These are phyloP conservation scores for Penicillium daleae DNA, from an alignment of 495 filamentous ascomycete genomes.

Conservation along the genomic window DNA sequence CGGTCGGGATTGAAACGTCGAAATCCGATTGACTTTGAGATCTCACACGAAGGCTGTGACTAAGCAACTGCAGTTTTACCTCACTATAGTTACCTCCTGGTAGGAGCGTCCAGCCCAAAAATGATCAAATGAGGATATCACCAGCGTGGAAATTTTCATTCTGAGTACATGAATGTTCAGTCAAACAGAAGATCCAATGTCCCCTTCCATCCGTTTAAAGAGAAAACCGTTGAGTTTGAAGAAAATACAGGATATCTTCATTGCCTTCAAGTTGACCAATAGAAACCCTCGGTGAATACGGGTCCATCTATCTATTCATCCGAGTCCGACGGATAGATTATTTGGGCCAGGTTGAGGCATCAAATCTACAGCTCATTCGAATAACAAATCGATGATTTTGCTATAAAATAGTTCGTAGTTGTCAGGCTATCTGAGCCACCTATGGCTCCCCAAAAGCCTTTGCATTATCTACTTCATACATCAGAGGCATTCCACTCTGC, in stretches of 20 bases:
- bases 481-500: background rate
- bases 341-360: background rate
- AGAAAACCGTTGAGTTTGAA: background rate
- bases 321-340: background rate
- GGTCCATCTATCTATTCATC: background rate
- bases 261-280: background rate
- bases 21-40: slow-evolving; percentile 15
- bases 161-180: background rate
- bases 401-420: too few species aligned
- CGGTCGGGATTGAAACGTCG: slow-evolving; percentile 13
- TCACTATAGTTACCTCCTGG: too few species aligned
- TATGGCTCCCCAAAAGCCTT: too few species aligned
- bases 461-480: too few species aligned
- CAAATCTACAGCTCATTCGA: background rate
- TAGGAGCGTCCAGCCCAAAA: background rate
- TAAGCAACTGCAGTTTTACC: too few species aligned
- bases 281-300: background rate
- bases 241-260: too few species aligned
- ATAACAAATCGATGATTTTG: too few species aligned
- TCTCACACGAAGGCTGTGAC: background rate
- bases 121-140: background rate
- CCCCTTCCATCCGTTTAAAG: background rate
- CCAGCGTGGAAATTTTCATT: background rate
- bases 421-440: too few species aligned
- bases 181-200: background rate